Base-by-base conservation (phyloP, 1,284 basidiomycete species). In the Microbotryomycetes sp. region DNA sequence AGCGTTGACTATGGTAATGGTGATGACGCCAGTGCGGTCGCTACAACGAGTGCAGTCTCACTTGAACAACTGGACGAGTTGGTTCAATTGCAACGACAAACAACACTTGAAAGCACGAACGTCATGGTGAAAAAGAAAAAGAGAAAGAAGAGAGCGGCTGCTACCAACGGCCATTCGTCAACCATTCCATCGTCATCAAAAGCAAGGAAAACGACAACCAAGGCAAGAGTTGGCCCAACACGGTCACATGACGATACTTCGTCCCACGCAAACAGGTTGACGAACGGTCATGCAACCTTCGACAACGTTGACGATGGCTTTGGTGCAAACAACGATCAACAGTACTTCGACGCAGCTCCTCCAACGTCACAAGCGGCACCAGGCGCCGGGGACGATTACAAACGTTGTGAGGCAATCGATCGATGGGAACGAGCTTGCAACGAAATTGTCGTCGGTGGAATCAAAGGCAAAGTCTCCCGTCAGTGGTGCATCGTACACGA, bases 371-470 rank as follows among this genome's bases (percentile, higher is more conserved):
- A n/a, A n/a, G n/a, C n/a, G n/a, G n/a, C n/a, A n/a, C n/a, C n/a
- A n/a, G 36, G 36, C 36, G 36, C 36, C 36, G 36, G 36, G 12
- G 36, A 42, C 36, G 36, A 42, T 19, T 42, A 42, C 47, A 68
- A 66, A 56, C 49, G 47, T 7, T 68, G 67, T 49, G 55, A 62
- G 31, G 67, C 67, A 6, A 32, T 68, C 15, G 65, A 64, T 29
- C 59, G 67, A 2, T 64, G 56, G 32, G 58, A 62, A 6, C 60
- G 59, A 19, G 2, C 30, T 22, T 68, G 67, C 36, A 60, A 51
- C 9, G 61, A 66, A 51, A 56, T 66, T 2, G 67, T 68, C 22
- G 67, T 68, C 12, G 67, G 67, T 2, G 67, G 67, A 2, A 59
- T 57, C 58, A 68, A 68, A 59, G 67, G 67, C 9, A 68, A 66